Base-by-base conservation (phyloP, 2,329 filamentous ascomycete species). In the Sporothrix mexicana region DNA sequence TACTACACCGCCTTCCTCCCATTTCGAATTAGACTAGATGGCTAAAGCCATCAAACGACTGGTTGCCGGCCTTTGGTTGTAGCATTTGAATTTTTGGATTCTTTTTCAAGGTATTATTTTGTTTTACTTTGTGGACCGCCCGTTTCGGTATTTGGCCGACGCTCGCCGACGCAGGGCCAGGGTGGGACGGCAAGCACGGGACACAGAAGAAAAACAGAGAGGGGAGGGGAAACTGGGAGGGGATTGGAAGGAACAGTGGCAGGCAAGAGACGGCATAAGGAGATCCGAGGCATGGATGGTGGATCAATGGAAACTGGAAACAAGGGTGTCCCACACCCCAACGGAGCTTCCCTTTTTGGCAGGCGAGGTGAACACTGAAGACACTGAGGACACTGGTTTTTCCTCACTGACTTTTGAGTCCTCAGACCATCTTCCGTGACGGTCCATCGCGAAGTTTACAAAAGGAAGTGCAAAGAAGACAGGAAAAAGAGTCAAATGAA, bases 61-160 rank as follows among this genome's bases (percentile, higher is more conserved):
- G 55, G 55, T 25, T 36, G 55, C 13, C 55, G 25, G 25, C 55
- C 36, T 25, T 30, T 30, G 53, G 25, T 8, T n/a, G 30, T 36
- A 36, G 30, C 30, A 36, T 36, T 36, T 36, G 30, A 36, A 6
- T 36, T 36, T 36, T 5, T 36, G 7, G 7, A 5, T 36, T 36
- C 30, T 36, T 36, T 36, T 36, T 53, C 49, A 20, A 20, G 17
- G 17, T 8, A 17, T 53, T 20, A 7, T n/a, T 41, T n/a, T n/a
- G 15, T 1, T 61, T 43, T 45, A 23, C 17, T 23, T 45, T 49
- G 62, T 66, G 62, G 20, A 66, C n/a, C 43, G 62, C 43, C 62
- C 20, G 62, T 66, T 66, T 66, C 23, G 62, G 62, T 66, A 47
- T 49, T 47, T 66, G 62, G 62, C 62, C 62, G 62, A 47, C 41